phyloP scores from a whole-genome alignment of 768 basidiomycete species.

The Hydnomerulius pinastri region DNA sequence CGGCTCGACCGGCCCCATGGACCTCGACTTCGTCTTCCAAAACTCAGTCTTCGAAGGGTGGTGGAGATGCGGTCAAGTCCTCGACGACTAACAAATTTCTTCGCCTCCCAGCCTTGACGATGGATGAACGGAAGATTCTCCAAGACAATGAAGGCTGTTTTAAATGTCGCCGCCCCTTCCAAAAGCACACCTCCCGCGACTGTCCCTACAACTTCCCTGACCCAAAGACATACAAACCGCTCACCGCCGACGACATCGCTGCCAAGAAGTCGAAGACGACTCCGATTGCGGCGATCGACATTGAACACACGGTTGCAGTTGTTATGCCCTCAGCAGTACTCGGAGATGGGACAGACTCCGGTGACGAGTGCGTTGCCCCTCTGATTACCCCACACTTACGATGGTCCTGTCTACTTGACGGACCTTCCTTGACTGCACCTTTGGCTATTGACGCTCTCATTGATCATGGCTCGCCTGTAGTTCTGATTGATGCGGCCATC shows the following conservation, averaged over 20 bases:
- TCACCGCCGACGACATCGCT: not conserved
- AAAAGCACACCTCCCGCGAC: slow-evolving; percentile 9
- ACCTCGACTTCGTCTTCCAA: no score
- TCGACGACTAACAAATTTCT: not conserved
- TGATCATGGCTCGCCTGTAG: slow-evolving; percentile 33
- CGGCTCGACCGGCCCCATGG: no score
- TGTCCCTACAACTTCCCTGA: slow-evolving; percentile 25
- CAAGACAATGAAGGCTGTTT: slow-evolving; percentile 21
- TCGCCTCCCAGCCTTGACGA: slow-evolving; percentile 5
- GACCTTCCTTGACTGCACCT: not conserved
- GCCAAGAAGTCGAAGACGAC: not conserved
- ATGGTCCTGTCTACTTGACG: slow-evolving; percentile 3
- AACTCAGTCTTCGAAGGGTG: no score
- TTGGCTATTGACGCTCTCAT: slow-evolving; percentile 17
- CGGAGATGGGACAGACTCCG: slow-evolving; percentile 9
- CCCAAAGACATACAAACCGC: slow-evolving; percentile 11
- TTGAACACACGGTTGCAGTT: not conserved
- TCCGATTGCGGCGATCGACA: not conserved
- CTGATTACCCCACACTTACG: not conserved
- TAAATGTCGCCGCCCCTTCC: slow-evolving; percentile 22
- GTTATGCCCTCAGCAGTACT: slow-evolving; percentile 10
- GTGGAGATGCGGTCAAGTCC: no score
- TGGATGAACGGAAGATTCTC: slow-evolving; percentile 13
- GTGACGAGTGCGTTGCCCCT: slow-evolving; percentile 8
- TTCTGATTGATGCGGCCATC: slow-evolving; percentile 30